Percentiles rank a stretch among this genome's conserved stretches.
Conservation (phyloP, 371 early-diverging fungal genomes). For the Lichtheimia ornata region DNA sequence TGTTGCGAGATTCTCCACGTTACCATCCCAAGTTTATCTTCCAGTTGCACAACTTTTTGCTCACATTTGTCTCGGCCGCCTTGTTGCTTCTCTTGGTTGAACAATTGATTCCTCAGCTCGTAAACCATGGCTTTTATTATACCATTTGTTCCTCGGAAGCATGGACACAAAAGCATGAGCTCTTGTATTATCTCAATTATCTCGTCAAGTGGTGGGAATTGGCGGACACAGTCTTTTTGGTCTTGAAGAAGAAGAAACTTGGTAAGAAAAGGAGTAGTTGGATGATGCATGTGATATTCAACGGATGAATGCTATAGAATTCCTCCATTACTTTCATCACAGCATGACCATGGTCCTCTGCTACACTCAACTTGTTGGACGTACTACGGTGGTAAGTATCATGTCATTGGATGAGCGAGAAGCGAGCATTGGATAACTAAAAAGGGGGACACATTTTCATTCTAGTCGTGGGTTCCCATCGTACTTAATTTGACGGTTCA, state of each 20-base stretch:
- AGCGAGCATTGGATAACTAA: neutral
- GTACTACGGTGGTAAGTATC: constrained; percentile 76
- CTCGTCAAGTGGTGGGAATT: constrained; percentile 86
- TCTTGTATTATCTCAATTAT: constrained; percentile 83
- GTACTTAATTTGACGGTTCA: constrained; percentile 86
- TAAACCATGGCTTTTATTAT: constrained; percentile 65
- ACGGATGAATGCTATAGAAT: constrained; percentile 45
- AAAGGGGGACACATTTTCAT: constrained; percentile 16
- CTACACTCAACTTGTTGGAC: constrained; percentile 80
- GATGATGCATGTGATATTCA: neutral
- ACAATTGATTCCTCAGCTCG: constrained; percentile 64
- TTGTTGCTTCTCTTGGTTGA: constrained; percentile 69
- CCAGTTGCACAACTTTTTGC: constrained; percentile 73
- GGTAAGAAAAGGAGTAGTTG: constrained; percentile 16
- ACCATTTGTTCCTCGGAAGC: constrained; percentile 65
- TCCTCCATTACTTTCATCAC: constrained; percentile 92
- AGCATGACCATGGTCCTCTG: constrained; percentile 89
- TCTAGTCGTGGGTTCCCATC: constrained; percentile 82
- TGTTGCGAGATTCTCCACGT: constrained; percentile 63
- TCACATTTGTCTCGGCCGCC: constrained; percentile 65
- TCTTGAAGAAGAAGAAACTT: constrained; percentile 36
- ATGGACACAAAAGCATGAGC: constrained; percentile 74
- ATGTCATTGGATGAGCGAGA: neutral
- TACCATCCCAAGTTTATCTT: constrained; percentile 65
- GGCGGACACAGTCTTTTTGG: constrained; percentile 32